Evolutionary conservation across 768 basidiomycete genomes (phyloP).

Genomic region (Stropharia rugosoannulata): DNA sequence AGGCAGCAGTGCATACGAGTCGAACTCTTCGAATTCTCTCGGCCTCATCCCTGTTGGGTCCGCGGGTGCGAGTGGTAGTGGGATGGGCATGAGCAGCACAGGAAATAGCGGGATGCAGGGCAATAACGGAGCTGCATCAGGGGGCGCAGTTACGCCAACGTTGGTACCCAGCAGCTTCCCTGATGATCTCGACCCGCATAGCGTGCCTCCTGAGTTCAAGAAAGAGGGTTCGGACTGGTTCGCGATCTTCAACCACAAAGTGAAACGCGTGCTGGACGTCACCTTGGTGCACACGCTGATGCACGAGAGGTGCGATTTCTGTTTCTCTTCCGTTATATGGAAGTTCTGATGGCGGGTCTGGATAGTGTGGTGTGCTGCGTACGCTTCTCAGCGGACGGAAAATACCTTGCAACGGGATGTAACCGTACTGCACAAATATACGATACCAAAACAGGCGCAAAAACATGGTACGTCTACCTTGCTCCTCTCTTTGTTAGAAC

Average conservation of each 20-base stretch:
- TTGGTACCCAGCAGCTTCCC: constrained; percentile 31
- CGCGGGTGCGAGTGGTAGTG: neutral
- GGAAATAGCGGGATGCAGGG: neutral
- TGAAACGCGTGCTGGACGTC: constrained; percentile 78
- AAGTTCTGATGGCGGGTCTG: neutral
- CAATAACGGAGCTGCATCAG: neutral
- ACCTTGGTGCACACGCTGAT: constrained; percentile 80
- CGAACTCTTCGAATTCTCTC: constrained; percentile 19
- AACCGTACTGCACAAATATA: constrained; percentile 96
- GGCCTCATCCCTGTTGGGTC: constrained; percentile 12
- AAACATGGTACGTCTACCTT: constrained; percentile 62
- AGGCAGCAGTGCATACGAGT: constrained; percentile 11
- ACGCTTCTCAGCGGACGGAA: constrained; percentile 91
- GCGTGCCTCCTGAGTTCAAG: constrained; percentile 53
- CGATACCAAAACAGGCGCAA: constrained; percentile 83
- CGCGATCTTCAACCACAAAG: constrained; percentile 81
- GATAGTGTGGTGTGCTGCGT: constrained; percentile 78
- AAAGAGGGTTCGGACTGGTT: constrained; percentile 88
- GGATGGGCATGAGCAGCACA: neutral
- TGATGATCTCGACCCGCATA: constrained; percentile 41
- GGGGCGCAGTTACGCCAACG: constrained; percentile 1
- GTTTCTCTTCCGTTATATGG: neutral
- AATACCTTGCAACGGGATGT: constrained; percentile 92
- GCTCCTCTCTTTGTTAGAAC: neutral
- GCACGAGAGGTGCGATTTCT: constrained; percentile 75